A percentile compares a stretch with the other conserved stretches of the same genome.
Conservation (phyloP, 768 basidiomycete genomes). For the Suillus brevipes region DNA sequence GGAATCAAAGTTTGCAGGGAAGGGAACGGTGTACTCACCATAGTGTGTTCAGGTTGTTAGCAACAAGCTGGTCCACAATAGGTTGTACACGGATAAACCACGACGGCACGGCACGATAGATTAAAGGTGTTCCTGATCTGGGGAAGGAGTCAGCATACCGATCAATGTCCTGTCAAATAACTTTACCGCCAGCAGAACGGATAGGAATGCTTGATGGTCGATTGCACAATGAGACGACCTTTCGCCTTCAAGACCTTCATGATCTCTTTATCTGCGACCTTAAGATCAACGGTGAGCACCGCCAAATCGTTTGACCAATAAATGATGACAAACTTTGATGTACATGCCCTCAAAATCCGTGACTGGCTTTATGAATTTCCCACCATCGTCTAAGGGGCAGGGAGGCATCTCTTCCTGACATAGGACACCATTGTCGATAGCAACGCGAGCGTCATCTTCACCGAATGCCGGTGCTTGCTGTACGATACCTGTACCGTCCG, state of each 20-base stretch:
- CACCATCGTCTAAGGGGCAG: slow-evolving; percentile 90
- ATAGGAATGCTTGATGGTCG: slow-evolving; percentile 86
- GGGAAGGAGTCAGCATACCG: neutral
- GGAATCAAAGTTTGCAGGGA: slow-evolving; percentile 8
- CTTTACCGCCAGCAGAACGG: slow-evolving; percentile 94
- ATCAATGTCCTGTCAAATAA: neutral
- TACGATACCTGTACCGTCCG: slow-evolving; percentile 96
- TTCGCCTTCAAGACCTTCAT: slow-evolving; percentile 87
- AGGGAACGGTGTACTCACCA: slow-evolving; percentile 54
- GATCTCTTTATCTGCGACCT: slow-evolving; percentile 94
- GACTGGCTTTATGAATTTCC: slow-evolving; percentile 86
- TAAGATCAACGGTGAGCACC: slow-evolving; percentile 9
- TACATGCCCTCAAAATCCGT: slow-evolving; percentile 85
- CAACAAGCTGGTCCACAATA: slow-evolving; percentile 82
- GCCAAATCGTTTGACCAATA: neutral
- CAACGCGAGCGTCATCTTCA: slow-evolving; percentile 97
- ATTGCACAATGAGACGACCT: slow-evolving; percentile 85
- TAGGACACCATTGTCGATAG: slow-evolving; percentile 81
- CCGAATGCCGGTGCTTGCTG: slow-evolving; percentile 99
- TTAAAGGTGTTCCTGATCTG: slow-evolving; percentile 92
- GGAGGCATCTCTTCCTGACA: slow-evolving; percentile 90
- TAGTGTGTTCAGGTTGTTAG: slow-evolving; percentile 86
- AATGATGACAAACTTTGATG: slow-evolving; percentile 67
- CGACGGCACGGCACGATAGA: slow-evolving; percentile 92
- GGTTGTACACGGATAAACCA: slow-evolving; percentile 94